Evolutionary conservation across 192 early-diverging fungal genomes (phyloP).

Genomic region (Coemansia sp.): DNA sequence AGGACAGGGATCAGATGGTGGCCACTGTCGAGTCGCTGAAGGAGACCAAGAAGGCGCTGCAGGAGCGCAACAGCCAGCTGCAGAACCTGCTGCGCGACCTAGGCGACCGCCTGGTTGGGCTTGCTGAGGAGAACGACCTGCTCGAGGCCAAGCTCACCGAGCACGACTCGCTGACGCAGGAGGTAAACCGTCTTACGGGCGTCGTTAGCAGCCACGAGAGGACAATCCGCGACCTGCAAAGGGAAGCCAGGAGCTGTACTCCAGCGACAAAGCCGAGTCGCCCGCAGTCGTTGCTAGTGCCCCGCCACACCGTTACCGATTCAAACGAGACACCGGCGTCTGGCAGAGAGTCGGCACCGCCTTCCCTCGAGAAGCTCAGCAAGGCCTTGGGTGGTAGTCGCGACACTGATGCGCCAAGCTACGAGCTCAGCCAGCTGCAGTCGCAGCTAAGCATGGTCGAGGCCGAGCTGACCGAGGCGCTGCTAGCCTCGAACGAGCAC

Average conservation of each 20-base stretch:
- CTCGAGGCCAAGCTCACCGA: conserved; percentile 34
- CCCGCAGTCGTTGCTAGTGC: conserved; percentile 9
- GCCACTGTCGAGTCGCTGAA: conserved; percentile 18
- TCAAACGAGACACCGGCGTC: not conserved
- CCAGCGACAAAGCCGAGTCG: not conserved
- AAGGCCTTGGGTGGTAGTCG: not conserved
- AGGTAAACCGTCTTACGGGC: conserved; percentile 11
- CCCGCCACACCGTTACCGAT: not conserved
- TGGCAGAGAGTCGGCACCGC: not conserved
- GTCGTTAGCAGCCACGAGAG: conserved; percentile 13
- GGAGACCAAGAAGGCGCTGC: conserved; percentile 35
- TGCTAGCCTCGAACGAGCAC: conserved; percentile 24
- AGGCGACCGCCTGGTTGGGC: conserved; percentile 40
- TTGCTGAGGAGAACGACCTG: conserved; percentile 48
- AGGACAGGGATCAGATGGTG: conserved; percentile 17
- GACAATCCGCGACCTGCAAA: conserved; percentile 3
- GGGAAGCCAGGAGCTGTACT: not conserved
- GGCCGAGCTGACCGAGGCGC: conserved; percentile 27
- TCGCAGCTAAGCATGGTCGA: conserved; percentile 22
- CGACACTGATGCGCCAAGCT: conserved; percentile 1
- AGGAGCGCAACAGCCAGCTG: conserved; percentile 46
- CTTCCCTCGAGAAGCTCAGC: not conserved
- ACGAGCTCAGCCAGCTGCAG: conserved; percentile 18
- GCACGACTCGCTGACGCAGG: conserved; percentile 22
- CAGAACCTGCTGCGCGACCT: conserved; percentile 43